Percentiles rank a stretch among this genome's conserved stretches.
These are phyloP conservation scores for Wickerhamomyces canadensis DNA, from an alignment of 805 yeast species.

Conservation along the genomic window DNA sequence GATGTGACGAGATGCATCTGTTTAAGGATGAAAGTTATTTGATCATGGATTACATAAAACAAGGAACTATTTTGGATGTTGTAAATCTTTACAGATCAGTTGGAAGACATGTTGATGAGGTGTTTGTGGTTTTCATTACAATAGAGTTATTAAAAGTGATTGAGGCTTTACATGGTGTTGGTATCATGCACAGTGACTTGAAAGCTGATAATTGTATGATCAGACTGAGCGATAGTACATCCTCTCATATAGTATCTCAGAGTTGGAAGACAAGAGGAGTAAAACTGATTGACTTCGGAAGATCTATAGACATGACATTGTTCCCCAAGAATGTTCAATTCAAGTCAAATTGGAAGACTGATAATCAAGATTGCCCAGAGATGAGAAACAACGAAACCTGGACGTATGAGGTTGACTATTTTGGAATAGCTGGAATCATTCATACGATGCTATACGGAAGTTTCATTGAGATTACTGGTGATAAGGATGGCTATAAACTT, in stretches of 20 bases:
- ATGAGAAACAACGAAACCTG: conserved; percentile 57
- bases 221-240: conserved; percentile 34
- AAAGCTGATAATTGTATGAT: conserved; percentile 87
- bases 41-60: conserved; percentile 27
- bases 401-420: conserved; percentile 79
- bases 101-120: conserved; percentile 47
- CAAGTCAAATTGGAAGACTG: conserved; percentile 52
- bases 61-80: conserved; percentile 71
- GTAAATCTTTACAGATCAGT: conserved; percentile 43
- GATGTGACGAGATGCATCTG: conserved; percentile 44
- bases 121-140: conserved; percentile 55
- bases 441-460: conserved; percentile 72
- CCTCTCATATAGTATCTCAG: conserved; percentile 25
- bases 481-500: conserved; percentile 31
- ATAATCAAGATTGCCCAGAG: conserved; percentile 68
- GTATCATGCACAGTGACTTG: conserved; percentile 78
- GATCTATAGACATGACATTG: conserved; percentile 65
- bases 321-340: conserved; percentile 49
- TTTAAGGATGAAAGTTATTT: conserved; percentile 24
- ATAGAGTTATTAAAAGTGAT: conserved; percentile 57
- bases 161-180: conserved; percentile 54
- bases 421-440: conserved; percentile 70
- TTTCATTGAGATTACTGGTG: conserved; percentile 41
- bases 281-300: conserved; percentile 73
- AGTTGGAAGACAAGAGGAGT: conserved; percentile 53